Base-by-base conservation (phyloP, 768 basidiomycete species). In the Leccinum pellstonianum region DNA sequence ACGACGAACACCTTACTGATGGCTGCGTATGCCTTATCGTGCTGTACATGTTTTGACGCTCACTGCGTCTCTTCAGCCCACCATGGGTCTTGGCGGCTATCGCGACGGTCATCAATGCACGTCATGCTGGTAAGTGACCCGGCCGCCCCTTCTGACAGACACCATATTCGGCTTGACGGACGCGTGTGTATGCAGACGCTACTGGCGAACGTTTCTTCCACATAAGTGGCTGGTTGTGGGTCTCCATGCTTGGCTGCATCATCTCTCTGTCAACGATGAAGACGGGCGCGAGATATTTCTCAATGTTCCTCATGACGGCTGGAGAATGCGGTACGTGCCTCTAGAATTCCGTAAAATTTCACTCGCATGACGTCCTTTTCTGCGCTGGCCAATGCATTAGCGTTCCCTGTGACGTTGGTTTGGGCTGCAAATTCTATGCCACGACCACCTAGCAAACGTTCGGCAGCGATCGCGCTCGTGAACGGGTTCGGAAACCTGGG, bases 161-260 rank as follows among this genome's bases (percentile, higher is more conserved):
- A 11, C 3, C 5, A 5, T 11, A 8, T 43, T 43, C 8, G 10
- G 15, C 19, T 41, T 46, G 37, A 50, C 15, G 0, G 31, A n/a
- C 7, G 8, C 10, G 7, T 12, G 17, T 15, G 29, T 46, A 19
- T 1, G 19, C 33, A 81, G 86, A 87, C 61, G 76, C 74, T 58
- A 83, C 83, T 11, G 86, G 86, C 5, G 87, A 87, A 66, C 80
- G 86, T 17, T 87, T 81, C 73, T 85, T 86, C 76, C 87, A 87
- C 65, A 76, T 85, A 33, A 68, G 77, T 1, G 73, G 66, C 2
- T 81, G 78, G 73, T 85, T 82, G 83, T 86, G 85, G 85, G 80
- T 74, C n/a, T 80, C 81, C 41, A 82, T 86, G 11, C 37, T 85
- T 11, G 87, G 83, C 0, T 87, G 81, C 67, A 81, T 87, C 59